Evolutionary conservation across 768 basidiomycete species (phyloP).

Genomic region (Phanerochaete sordida): DNA sequence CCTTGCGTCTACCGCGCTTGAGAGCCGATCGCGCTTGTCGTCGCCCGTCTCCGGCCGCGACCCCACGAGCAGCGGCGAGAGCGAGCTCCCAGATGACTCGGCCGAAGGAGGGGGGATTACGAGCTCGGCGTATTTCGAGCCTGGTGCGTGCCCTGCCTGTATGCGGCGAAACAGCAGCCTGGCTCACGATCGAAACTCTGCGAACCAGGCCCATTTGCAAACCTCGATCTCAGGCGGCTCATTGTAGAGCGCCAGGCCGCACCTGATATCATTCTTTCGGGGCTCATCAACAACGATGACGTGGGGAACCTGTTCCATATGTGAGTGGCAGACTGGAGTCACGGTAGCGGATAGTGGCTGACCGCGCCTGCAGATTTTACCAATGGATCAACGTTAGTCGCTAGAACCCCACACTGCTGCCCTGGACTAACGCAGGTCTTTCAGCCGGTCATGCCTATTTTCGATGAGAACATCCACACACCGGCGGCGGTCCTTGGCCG

Average conservation of each 20-base stretch:
- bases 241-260: conserved; percentile 30
- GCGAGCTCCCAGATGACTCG: conserved; percentile 5
- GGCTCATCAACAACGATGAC: conserved; percentile 27
- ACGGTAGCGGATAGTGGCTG: not conserved
- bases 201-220: conserved; percentile 24
- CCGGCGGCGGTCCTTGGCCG: conserved; percentile 49
- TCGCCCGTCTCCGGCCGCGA: conserved; percentile 6
- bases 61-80: not conserved
- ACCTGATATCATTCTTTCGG: conserved; percentile 29
- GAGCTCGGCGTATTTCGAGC: conserved; percentile 19
- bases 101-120: conserved; percentile 14
- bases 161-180: not conserved
- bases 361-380: conserved; percentile 39
- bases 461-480: conserved; percentile 55
- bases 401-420: not conserved
- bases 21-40: conserved; percentile 7
- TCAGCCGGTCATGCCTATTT: conserved; percentile 55
- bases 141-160: conserved; percentile 15
- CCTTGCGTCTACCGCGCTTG: conserved; percentile 12
- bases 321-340: conserved; percentile 18
- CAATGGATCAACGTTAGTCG: conserved; percentile 46
- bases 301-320: conserved; percentile 26
- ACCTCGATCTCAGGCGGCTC: conserved; percentile 28
- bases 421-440: not conserved
- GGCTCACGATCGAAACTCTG: not conserved